Evolutionary conservation across 1,284 basidiomycete genomes (phyloP), one percentile per base, ranked within the genome.

Genomic region (Ceratobasidium sp.): DNA sequence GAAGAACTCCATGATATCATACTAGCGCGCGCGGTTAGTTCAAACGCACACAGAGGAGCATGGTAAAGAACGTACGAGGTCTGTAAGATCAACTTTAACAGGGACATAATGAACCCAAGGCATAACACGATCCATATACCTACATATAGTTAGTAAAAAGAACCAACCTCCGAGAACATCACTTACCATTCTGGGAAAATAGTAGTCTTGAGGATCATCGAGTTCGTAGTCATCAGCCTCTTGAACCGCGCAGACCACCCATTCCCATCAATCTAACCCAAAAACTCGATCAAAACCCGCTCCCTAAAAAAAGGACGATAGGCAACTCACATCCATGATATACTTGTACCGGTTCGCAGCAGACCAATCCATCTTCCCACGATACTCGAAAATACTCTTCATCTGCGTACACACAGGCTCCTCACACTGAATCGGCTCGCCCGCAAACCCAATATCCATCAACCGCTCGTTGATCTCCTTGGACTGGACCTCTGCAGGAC

Each of bases 201-300:
- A 0, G 91, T 92, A 5, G 89, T 85, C 82, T 92, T 93, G 83
- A 93, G 89, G 9, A 93, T 85, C 49, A 92, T 84, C 2, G 91
- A 87, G 71, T 91, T 91, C 33, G 89, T 88, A 33, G 89, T 89
- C 80, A 94, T 89, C 10, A 93, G 86, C 0, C 91, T 86, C 80
- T 92, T 91, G 84, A 93, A 93, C 0, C 92, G 88, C 44, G 90
- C 88, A 10, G 90, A 91, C 92, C 92, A 93, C 0, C 90, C 92
- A 81, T 93, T 92, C 1, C 92, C 92, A 80, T 93, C 91, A 44
- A 81, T 67, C 80, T 81, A 51, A 6, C 28, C 20, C 44, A 6
- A 6, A 55, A 42, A 13, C 2, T 42, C 28, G 39, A n/a, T 70
- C 5, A 69, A 71, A 33, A 3, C 42, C 63, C 28, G 13, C 51